Evolutionary conservation across 495 filamentous ascomycete genomes (phyloP).

Genomic region (Xylaria intraflava): DNA sequence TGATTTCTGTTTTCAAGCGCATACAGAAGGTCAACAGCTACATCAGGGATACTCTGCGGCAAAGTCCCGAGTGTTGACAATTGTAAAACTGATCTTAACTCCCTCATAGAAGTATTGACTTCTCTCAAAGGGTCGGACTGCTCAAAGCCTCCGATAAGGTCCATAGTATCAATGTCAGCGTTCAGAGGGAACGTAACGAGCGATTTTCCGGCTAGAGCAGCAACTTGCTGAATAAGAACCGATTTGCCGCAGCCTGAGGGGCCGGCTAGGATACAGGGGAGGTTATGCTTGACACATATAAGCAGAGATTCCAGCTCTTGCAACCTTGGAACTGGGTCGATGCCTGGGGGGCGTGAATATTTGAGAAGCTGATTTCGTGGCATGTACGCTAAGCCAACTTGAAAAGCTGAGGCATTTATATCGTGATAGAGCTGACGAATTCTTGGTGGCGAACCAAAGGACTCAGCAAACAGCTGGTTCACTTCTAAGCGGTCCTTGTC

Average conservation of each 20-base stretch:
- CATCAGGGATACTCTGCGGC: constrained; percentile 34
- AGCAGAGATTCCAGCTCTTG: constrained; percentile 76
- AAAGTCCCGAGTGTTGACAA: constrained; percentile 46
- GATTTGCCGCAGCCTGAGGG: constrained; percentile 84
- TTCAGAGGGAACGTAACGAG: constrained; percentile 78
- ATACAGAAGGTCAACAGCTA: constrained; percentile 39
- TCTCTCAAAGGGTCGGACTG: constrained; percentile 77
- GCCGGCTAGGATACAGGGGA: constrained; percentile 85
- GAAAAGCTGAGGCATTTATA: constrained; percentile 44
- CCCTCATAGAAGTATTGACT: constrained; percentile 46
- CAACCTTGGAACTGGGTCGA: constrained; percentile 54
- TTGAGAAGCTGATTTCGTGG: constrained; percentile 52
- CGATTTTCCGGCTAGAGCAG: constrained; percentile 62
- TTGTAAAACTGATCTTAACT: constrained; percentile 51
- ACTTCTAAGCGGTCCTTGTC: constrained; percentile 58
- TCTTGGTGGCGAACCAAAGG: constrained; percentile 32
- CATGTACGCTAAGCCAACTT: constrained; percentile 73
- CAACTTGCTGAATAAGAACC: constrained; percentile 67
- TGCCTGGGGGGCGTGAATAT: constrained; percentile 45
- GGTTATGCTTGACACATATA: constrained; percentile 74
- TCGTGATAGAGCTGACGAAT: constrained; percentile 60
- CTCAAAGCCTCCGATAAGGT: constrained; percentile 93
- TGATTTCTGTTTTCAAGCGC: constrained; percentile 21
- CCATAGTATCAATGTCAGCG: constrained; percentile 91
- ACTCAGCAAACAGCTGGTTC: constrained; percentile 51